These are phyloP conservation scores for Aspergillus sp. DNA, from an alignment of 2,329 filamentous ascomycete genomes.

Conservation along the genomic window DNA sequence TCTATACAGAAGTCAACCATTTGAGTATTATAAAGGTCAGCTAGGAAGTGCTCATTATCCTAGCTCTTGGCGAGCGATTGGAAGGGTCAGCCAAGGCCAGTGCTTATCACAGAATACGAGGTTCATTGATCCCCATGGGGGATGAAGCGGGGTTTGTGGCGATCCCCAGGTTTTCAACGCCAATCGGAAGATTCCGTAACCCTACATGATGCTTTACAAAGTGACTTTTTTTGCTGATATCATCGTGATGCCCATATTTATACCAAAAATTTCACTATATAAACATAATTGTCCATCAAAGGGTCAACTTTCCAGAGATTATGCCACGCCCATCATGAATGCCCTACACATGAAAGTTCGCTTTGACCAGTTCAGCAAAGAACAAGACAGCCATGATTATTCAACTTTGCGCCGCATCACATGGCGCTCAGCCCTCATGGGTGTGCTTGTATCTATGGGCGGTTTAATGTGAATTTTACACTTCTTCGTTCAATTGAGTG, in stretches of 20 bases:
- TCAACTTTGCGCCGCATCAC: constrained; percentile 18
- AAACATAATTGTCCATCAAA: neutral
- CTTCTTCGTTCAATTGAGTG: neutral
- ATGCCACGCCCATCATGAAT: neutral
- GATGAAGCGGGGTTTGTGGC: neutral
- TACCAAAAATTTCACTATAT: neutral
- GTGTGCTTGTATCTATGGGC: constrained; percentile 40
- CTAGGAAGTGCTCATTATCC: no score
- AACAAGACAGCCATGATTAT: neutral
- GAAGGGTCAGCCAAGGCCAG: no score
- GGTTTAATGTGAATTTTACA: constrained; percentile 24
- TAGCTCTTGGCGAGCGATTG: no score
- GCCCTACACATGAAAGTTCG: neutral
- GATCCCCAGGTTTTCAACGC: neutral
- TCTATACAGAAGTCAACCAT: no score
- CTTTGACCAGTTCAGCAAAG: neutral
- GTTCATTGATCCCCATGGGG: neutral
- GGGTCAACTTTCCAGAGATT: neutral
- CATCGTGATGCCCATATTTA: neutral
- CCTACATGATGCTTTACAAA: neutral
- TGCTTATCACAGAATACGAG: no score
- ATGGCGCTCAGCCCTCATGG: constrained; percentile 28
- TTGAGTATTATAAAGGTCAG: no score
- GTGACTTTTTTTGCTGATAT: neutral
- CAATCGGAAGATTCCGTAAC: neutral